Base-by-base conservation (phyloP, 2,329 filamentous ascomycete species). In the Periconia sp. region DNA sequence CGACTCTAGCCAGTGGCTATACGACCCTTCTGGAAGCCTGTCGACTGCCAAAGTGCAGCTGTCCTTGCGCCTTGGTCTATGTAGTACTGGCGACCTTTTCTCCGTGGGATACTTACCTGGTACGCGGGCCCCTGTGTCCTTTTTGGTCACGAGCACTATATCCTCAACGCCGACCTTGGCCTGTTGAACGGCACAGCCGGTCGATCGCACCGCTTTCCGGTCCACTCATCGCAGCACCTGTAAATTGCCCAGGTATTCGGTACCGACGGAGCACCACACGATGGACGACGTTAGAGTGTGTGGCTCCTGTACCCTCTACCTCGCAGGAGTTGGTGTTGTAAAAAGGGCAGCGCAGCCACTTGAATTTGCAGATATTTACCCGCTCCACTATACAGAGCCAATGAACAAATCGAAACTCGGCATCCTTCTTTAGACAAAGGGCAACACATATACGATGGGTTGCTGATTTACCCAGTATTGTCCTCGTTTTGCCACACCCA, bases 301-400 rank as follows among this genome's bases (percentile, higher is more conserved):
- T 48, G 46, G 43, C 54, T 50, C 35, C 54, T 46, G 57, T 55
- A 56, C 51, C 42, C 60, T 57, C 58, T 62, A 54, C 64, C 60
- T 62, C 61, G 55, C 55, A 50, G 60, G 54, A 41, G 46, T 59
- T 51, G 33, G 15, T 58, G 47, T 58, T 61, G 58, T 52, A 47
- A 55, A 57, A 46, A 60, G 56, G 53, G 53, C 55, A 30, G 50
- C 35, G 41, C 41, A 57, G 57, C 61, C 59, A 62, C 57, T 59
- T 45, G 23, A 59, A 49, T 62, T 47, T 53, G 50, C 47, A 35
- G 51, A 56, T 43, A 67, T 63, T 69, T 70, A 70, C 44, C 66
- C 68, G 67, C 65, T 66, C 65, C 63, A 63, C 52, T 62, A 49
- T 59, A 59, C 64, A 53, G 43, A 53, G 53, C 58, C 58, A 37